Conservation (phyloP, 176 grass and related monocot genomes). For the Melocanna baccifera region DNA sequence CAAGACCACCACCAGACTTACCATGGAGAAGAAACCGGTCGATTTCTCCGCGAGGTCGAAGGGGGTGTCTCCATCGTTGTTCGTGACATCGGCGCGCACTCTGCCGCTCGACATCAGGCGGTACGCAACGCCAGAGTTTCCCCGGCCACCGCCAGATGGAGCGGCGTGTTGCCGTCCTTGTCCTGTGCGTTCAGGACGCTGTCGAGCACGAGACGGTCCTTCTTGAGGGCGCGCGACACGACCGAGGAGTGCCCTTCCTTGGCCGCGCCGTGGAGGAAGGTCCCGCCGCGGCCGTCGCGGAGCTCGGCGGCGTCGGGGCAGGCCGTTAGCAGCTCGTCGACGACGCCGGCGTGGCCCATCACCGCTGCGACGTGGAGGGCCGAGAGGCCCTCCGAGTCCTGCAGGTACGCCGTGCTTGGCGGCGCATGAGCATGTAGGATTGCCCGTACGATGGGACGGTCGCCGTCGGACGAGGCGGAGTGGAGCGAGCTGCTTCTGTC, state of each 20-base stretch:
- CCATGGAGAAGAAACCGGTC: no score
- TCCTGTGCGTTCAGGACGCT: conserved; percentile 13
- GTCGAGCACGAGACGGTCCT: neutral
- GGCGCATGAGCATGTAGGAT: no score
- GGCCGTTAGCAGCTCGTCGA: neutral
- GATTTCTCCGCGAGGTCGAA: no score
- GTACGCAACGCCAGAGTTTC: no score
- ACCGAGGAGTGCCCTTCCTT: neutral
- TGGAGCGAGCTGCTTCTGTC: conserved; percentile 26
- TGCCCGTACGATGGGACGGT: neutral
- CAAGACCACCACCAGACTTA: no score
- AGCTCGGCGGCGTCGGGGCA: neutral
- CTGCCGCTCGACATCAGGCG: no score
- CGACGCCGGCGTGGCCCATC: neutral
- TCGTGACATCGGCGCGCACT: no score
- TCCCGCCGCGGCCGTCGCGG: neutral
- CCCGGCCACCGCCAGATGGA: no score
- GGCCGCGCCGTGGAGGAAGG: conserved; percentile 23
- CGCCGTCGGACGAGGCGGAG: neutral
- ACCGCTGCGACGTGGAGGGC: conserved; percentile 15
- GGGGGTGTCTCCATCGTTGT: no score
- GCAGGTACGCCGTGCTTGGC: neutral
- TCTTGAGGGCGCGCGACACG: neutral
- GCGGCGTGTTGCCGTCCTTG: conserved; percentile 15
- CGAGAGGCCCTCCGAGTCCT: conserved; percentile 7